These are phyloP conservation scores for Rhypophila decipiens DNA, from an alignment of 495 filamentous ascomycete species.

Conservation along the genomic window DNA sequence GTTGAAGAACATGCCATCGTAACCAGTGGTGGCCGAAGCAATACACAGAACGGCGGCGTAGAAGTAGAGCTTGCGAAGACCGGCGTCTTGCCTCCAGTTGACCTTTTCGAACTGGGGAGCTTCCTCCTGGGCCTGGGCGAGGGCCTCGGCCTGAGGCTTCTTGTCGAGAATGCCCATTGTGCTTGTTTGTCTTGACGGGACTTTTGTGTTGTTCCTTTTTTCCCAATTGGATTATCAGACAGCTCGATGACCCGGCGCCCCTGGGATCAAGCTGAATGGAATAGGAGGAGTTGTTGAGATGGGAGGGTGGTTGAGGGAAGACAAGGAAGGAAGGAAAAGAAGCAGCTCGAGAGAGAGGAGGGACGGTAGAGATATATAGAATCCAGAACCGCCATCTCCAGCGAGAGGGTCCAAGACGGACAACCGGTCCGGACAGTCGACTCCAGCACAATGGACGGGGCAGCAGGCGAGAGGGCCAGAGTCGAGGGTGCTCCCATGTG, in stretches of 20 bases:
- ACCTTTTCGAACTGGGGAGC: conserved; percentile 54
- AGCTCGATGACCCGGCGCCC: no score
- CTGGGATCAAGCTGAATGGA: no score
- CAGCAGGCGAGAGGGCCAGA: conserved; percentile 9
- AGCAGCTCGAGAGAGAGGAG: conserved; percentile 6
- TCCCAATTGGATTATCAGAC: no score
- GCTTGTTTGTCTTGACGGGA: no score
- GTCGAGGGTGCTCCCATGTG: no score
- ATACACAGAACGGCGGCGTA: conserved; percentile 52
- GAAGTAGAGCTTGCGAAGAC: conserved; percentile 56
- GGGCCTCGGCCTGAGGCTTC: conserved; percentile 28
- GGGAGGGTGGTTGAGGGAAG: no score
- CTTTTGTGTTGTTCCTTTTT: no score
- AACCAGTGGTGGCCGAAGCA: conserved; percentile 59
- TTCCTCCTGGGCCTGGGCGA: conserved; percentile 39
- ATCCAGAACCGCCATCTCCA: background rate
- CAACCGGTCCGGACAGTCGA: conserved; percentile 21
- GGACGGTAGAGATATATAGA: conserved; percentile 9
- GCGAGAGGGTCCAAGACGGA: conserved; percentile 13
- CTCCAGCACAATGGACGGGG: conserved; percentile 5
- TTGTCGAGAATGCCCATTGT: conserved; percentile 30
- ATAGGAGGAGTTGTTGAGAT: conserved; percentile 12
- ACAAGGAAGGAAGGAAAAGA: no score
- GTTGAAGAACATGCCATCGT: conserved; percentile 59
- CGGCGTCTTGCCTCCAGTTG: conserved; percentile 53